These are phyloP conservation scores for Candida insectalens DNA, from an alignment of 805 yeast genomes.

Conservation along the genomic window DNA sequence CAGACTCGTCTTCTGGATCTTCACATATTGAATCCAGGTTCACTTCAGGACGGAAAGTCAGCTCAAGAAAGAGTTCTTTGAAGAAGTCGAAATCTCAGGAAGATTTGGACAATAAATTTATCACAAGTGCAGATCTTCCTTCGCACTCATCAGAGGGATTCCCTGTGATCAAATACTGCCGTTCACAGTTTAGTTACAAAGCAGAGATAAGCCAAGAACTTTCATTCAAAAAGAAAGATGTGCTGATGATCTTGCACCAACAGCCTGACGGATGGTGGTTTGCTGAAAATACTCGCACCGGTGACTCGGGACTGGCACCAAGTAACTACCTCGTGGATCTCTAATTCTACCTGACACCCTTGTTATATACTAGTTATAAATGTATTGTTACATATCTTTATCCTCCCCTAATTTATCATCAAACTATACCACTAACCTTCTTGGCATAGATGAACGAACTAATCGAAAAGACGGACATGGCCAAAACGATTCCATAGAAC, in stretches of 20 bases:
- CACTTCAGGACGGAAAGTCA: not conserved
- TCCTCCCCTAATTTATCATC: not conserved
- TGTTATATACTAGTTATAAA: not conserved
- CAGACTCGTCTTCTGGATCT: no score
- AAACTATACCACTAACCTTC: slow-evolving; percentile 25
- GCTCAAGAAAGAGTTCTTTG: slow-evolving; percentile 4
- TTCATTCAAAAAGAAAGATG: slow-evolving; percentile 48
- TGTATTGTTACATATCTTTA: no score
- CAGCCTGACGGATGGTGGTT: slow-evolving; percentile 76
- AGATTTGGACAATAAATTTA: slow-evolving; percentile 13
- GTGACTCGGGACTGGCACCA: slow-evolving; percentile 50
- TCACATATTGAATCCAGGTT: not conserved
- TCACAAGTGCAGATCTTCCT: slow-evolving; percentile 30
- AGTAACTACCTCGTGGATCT: slow-evolving; percentile 40
- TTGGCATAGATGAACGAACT: slow-evolving; percentile 40
- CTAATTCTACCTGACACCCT: slow-evolving; percentile 4
- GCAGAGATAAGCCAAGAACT: slow-evolving; percentile 56
- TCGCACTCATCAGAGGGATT: slow-evolving; percentile 41
- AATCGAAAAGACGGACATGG: slow-evolving; percentile 38
- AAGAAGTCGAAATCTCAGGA: slow-evolving; percentile 23
- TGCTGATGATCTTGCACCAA: slow-evolving; percentile 39
- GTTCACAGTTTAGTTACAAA: slow-evolving; percentile 48
- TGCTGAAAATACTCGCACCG: slow-evolving; percentile 41
- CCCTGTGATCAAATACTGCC: slow-evolving; percentile 39
- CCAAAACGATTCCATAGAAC: slow-evolving; percentile 46